These are phyloP conservation scores for Aspergillus quadrilineatus DNA, from an alignment of 2,329 filamentous ascomycete genomes.

Conservation along the genomic window DNA sequence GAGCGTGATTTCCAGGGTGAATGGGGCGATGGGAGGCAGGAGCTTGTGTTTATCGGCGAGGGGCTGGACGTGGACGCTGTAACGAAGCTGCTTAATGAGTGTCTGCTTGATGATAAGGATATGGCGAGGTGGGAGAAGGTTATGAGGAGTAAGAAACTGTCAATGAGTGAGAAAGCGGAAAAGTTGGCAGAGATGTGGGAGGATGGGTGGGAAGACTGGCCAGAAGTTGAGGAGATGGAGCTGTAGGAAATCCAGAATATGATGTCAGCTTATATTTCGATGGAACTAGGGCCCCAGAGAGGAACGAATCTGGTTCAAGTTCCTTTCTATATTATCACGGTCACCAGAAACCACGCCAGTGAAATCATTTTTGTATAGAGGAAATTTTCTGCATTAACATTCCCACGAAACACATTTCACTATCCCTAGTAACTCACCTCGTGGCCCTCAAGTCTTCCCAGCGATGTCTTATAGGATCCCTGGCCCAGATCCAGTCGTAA, in stretches of 20 bases:
- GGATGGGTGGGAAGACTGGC: conserved; percentile 60
- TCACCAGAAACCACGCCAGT: too few relatives aligned
- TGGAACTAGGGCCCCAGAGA: too few relatives aligned
- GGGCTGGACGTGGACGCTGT: conserved; percentile 56
- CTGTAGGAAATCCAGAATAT: too few relatives aligned
- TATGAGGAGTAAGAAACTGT: conserved; percentile 47
- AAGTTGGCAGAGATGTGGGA: conserved; percentile 55
- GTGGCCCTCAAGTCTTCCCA: too few relatives aligned
- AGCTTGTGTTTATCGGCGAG: conserved; percentile 73
- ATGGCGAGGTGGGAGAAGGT: conserved; percentile 55
- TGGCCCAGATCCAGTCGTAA: too few relatives aligned
- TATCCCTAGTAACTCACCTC: too few relatives aligned
- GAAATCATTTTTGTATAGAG: too few relatives aligned
- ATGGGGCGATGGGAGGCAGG: conserved; percentile 70
- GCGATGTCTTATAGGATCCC: too few relatives aligned
- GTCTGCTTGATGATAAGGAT: conserved; percentile 62
- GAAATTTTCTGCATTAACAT: too few relatives aligned
- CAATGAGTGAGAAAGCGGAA: conserved; percentile 45
- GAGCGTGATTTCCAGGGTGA: conserved; percentile 50
- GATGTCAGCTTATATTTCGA: not conserved
- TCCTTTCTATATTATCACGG: too few relatives aligned
- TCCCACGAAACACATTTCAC: too few relatives aligned
- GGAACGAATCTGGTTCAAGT: too few relatives aligned
- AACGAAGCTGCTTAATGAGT: conserved; percentile 56
- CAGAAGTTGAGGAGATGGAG: conserved; percentile 28